Conservation (phyloP, 1,284 basidiomycete species). For the Quambalaria eucalypti region DNA sequence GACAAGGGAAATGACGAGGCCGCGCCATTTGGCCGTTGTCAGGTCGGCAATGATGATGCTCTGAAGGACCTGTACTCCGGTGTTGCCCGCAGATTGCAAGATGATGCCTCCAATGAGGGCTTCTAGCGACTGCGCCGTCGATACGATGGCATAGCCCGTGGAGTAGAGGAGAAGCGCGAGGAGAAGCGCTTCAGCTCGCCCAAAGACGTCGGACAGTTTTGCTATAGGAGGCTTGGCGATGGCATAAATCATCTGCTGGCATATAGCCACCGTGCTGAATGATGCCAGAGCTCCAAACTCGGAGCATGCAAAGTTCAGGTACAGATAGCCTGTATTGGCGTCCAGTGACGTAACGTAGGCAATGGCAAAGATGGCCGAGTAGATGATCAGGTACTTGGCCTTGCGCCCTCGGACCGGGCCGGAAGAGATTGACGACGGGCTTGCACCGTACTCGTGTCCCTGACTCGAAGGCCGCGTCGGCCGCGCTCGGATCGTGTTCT, state of each 20-base stretch:
- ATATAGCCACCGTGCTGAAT: slow-evolving; percentile 47
- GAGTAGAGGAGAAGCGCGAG: slow-evolving; percentile 53
- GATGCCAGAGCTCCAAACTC: slow-evolving; percentile 45
- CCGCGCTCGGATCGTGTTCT: too few relatives aligned
- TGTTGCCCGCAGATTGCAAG: slow-evolving; percentile 49
- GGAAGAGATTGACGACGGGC: too few relatives aligned
- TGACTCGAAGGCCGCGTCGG: too few relatives aligned
- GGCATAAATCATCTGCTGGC: slow-evolving; percentile 51
- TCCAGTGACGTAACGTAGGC: slow-evolving; percentile 58
- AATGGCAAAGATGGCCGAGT: slow-evolving; percentile 55
- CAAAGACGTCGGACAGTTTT: slow-evolving; percentile 63
- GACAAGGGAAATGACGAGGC: slow-evolving; percentile 55
- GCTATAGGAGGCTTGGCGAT: slow-evolving; percentile 71
- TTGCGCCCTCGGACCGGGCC: too few relatives aligned
- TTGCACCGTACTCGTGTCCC: too few relatives aligned
- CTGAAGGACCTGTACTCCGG: slow-evolving; percentile 51
- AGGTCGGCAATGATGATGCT: slow-evolving; percentile 58
- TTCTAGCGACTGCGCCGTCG: slow-evolving; percentile 56
- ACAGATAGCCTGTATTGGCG: slow-evolving; percentile 54
- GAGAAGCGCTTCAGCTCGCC: slow-evolving; percentile 55
- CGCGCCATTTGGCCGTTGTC: slow-evolving; percentile 69
- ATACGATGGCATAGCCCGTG: slow-evolving; percentile 59
- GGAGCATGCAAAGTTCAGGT: slow-evolving; percentile 43
- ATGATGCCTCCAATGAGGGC: slow-evolving; percentile 55
- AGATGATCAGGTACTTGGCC: slow-evolving; percentile 20